Percentiles rank a stretch among this genome's conserved stretches.
These are phyloP conservation scores for Ustilago hordei DNA, from an alignment of 1,284 basidiomycete species.

Conservation along the genomic window DNA sequence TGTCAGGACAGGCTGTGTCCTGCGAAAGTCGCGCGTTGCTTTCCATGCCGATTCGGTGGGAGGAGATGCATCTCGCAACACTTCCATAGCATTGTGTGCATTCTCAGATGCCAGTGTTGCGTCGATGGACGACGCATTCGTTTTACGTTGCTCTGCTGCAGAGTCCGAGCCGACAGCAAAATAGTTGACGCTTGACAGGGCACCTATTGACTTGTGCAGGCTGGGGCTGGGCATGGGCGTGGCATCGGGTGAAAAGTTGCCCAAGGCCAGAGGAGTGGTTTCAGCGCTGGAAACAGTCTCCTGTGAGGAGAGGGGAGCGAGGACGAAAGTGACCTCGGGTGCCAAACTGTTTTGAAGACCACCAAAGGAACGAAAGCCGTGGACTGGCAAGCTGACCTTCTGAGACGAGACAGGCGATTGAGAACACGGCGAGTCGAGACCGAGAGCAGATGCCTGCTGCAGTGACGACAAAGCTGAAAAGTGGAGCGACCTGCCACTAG, in stretches of 20 bases:
- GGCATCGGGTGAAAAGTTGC: constrained; percentile 50
- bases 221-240: constrained; percentile 61
- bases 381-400: constrained; percentile 53
- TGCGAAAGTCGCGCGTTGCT: constrained; percentile 14
- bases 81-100: constrained; percentile 24
- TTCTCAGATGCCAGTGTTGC: background rate
- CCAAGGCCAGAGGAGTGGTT: constrained; percentile 30
- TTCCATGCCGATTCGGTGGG: background rate
- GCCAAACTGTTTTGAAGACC: constrained; percentile 47
- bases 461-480: constrained; percentile 43
- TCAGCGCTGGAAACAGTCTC: constrained; percentile 10
- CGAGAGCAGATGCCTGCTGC: constrained; percentile 39
- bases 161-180: constrained; percentile 28
- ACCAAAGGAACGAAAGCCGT: constrained; percentile 62
- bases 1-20: background rate
- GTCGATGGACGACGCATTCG: background rate
- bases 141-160: background rate
- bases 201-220: constrained; percentile 40
- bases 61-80: constrained; percentile 24
- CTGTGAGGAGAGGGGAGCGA: constrained; percentile 2
- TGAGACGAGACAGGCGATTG: constrained; percentile 18
- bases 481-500: constrained; percentile 49
- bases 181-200: constrained; percentile 40
- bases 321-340: constrained; percentile 12
- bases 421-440: constrained; percentile 2